These are phyloP conservation scores for Ogataea neopini DNA, from an alignment of 805 yeast species.

Conservation along the genomic window DNA sequence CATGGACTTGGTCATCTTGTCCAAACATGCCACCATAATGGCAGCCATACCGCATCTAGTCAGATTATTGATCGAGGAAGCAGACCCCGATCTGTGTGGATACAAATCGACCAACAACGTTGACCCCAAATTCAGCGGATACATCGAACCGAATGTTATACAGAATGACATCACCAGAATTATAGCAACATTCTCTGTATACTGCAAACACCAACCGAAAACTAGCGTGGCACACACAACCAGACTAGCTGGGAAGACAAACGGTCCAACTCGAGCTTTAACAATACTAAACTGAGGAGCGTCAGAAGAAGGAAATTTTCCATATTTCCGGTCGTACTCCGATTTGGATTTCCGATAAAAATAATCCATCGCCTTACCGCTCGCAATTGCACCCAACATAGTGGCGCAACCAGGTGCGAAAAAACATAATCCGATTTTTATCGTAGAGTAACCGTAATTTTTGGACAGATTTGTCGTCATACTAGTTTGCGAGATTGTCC, in stretches of 20 bases:
- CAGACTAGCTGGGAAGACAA: constrained; percentile 41
- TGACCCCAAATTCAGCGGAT: constrained; percentile 56
- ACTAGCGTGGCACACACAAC: constrained; percentile 44
- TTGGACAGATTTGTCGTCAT: constrained; percentile 54
- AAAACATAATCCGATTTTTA: constrained; percentile 68
- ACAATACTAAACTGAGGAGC: constrained; percentile 53
- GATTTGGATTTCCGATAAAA: constrained; percentile 41
- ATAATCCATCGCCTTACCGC: constrained; percentile 60
- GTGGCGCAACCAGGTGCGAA: constrained; percentile 75
- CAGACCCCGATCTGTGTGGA: constrained; percentile 70
- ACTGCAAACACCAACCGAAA: constrained; percentile 74
- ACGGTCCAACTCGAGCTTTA: constrained; percentile 53
- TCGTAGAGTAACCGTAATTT: constrained; percentile 50
- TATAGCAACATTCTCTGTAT: constrained; percentile 48
- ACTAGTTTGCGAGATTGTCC: constrained; percentile 71
- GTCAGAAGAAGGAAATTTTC: neutral
- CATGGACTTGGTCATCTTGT: constrained; percentile 57
- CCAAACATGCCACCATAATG: constrained; percentile 63
- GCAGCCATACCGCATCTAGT: constrained; percentile 76
- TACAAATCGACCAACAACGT: constrained; percentile 76
- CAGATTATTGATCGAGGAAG: constrained; percentile 71
- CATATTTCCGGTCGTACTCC: constrained; percentile 36
- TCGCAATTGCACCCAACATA: constrained; percentile 54
- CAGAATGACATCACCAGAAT: constrained; percentile 60
- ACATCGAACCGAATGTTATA: constrained; percentile 58